Percentiles rank a stretch among this genome's conserved stretches.
Conservation (phyloP, 257 asterid genomes). For the Nemophila menziesii region DNA sequence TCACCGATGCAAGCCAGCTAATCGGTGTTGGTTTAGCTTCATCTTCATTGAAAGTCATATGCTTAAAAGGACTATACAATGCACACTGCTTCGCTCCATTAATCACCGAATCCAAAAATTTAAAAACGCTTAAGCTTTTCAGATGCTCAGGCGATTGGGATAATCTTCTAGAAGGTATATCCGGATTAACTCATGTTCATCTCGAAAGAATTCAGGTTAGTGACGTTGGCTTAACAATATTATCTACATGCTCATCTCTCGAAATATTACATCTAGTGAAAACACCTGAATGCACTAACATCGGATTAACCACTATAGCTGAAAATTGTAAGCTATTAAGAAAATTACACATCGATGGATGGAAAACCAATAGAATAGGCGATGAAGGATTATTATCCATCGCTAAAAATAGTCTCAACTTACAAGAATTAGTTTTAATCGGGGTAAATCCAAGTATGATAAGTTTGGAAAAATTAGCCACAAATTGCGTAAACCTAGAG, state of each 20-base stretch:
- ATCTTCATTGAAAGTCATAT: conserved; percentile 34
- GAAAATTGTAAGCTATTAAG: conserved; percentile 56
- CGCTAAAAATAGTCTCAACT: conserved; percentile 51
- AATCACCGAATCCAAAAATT: conserved; percentile 51
- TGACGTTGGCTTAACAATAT: conserved; percentile 46
- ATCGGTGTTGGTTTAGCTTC: conserved; percentile 59
- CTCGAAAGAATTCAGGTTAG: conserved; percentile 76
- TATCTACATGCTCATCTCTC: conserved; percentile 42
- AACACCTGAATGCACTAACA: conserved; percentile 65
- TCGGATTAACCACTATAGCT: conserved; percentile 48
- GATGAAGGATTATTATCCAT: conserved; percentile 76
- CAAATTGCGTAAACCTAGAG: conserved; percentile 59
- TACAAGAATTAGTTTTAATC: conserved; percentile 73
- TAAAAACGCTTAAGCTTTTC: conserved; percentile 55
- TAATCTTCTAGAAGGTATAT: conserved; percentile 39
- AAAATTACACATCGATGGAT: conserved; percentile 81
- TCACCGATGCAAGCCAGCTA: conserved; percentile 41
- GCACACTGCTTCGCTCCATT: conserved; percentile 74
- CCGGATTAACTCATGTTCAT: conserved; percentile 57
- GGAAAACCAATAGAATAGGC: conserved; percentile 72
- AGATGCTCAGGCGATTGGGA: conserved; percentile 95
- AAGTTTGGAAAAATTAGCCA: conserved; percentile 52
- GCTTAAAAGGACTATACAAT: conserved; percentile 71
- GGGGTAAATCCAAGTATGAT: conserved; percentile 63
- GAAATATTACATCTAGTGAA: conserved; percentile 82